These are phyloP conservation scores for Populus hybrid DNA, from an alignment of 441 rosid species.

Conservation along the genomic window DNA sequence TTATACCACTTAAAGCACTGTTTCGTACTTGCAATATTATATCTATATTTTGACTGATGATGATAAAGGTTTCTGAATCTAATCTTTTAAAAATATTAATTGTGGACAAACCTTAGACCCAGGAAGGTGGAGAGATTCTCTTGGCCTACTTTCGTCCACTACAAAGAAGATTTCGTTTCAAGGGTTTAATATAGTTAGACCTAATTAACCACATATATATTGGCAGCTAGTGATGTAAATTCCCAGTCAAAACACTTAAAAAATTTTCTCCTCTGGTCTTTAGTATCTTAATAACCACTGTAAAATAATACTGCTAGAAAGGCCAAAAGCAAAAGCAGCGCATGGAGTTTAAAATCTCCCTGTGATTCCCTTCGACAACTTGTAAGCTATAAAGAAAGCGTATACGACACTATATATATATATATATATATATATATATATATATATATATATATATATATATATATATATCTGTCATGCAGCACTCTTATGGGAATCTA, in stretches of 20 bases:
- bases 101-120: conserved; percentile 11
- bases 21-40: background rate
- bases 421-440: background rate
- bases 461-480: background rate
- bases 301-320: background rate
- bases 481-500: conserved; percentile 5
- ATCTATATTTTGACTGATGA: background rate
- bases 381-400: background rate
- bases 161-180: background rate
- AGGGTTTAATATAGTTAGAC: background rate
- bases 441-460: too few relatives aligned
- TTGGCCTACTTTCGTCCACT: conserved; percentile 2
- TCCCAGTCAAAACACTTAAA: background rate
- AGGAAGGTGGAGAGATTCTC: conserved; percentile 16
- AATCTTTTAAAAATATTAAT: background rate
- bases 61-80: background rate
- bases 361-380: conserved; percentile 7
- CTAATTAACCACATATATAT: background rate
- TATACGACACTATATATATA: background rate
- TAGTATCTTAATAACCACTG: too few relatives aligned
- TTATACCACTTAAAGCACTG: background rate
- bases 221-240: background rate
- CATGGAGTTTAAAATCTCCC: background rate
- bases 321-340: background rate
- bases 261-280: background rate